Evolutionary conservation across 176 grass and related monocot species (phyloP), one percentile per base, ranked within the genome.

Genomic region (Calamus simplicifolius): DNA sequence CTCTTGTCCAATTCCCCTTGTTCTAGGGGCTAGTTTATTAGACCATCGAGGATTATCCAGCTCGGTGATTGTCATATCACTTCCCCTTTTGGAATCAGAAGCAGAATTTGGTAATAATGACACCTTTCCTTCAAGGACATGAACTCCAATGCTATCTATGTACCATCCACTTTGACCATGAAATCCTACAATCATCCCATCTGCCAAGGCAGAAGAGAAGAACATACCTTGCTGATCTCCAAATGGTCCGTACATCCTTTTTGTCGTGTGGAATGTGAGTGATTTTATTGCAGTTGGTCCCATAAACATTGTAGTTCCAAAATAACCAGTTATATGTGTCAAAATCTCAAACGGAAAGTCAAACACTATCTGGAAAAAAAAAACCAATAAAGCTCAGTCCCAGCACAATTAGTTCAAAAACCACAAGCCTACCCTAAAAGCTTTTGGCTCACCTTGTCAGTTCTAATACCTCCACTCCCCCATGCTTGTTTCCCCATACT

Each of bases 51-150:
- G 73, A 19, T 64, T 67, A 61, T 61, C 75, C 21, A 75, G 43
- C 18, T 49, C 29, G 31, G 52, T 13, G 23, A 71, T 2, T 54
- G 57, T 21, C 49, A 62, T 18, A 18, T 71, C 66, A 3, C 28
- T 72, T 18, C 13, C 14, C 26, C 25, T 48, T 52, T 51, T 59
- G 60, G 38, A 17, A 51, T 59, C 21, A 60, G 4, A 18, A 27
- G 23, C 16, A 15, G 16, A 16, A 18, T 35, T 17, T 81, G 58
- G 76, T 61, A 79, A 64, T 12, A 65, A 31, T 48, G 74, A n/a
- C n/a, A 98, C 75, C 73, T 92, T 89, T 4, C 84, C 93, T 82
- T 98, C 81, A 21, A 98, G 79, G 35, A 92, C 54, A 58, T 98
- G 93, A 61, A 98, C 93, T 13, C 93, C 84, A 23, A 98, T 69